Evolutionary conservation across 129 eudicot genomes (phyloP).

Genomic region (Saussurea involucrata): DNA sequence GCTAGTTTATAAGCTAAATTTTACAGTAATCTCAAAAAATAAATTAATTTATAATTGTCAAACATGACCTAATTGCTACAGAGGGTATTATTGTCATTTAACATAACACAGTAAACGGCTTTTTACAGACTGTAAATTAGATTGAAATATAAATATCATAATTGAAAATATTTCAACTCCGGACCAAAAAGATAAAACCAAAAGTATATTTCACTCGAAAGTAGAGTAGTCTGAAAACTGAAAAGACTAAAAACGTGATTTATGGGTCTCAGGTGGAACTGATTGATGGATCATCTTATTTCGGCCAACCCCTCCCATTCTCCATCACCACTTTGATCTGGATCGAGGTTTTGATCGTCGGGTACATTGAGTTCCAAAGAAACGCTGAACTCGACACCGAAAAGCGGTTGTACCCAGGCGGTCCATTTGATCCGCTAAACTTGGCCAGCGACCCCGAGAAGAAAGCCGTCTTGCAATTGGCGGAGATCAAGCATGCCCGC

Average conservation of each 20-base stretch:
- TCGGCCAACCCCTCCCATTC: conserved; percentile 96
- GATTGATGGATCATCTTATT: conserved; percentile 89
- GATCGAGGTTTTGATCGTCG: conserved; percentile 80
- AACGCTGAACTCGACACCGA: conserved; percentile 91
- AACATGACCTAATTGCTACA: too few relatives aligned
- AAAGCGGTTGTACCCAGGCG: conserved; percentile 92
- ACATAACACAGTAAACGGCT: too few relatives aligned
- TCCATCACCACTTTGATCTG: conserved; percentile 76
- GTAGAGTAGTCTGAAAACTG: too few relatives aligned
- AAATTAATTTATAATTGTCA: too few relatives aligned
- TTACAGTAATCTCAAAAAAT: too few relatives aligned
- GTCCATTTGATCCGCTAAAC: conserved; percentile 74
- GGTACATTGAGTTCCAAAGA: conserved; percentile 94
- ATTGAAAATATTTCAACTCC: too few relatives aligned
- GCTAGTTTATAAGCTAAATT: too few relatives aligned
- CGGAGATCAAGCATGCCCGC: conserved; percentile 97
- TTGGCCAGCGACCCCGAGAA: conserved; percentile 92
- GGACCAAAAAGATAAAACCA: too few relatives aligned
- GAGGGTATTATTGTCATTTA: too few relatives aligned
- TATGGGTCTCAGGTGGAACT: conserved; percentile 62
- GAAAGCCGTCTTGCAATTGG: conserved; percentile 76
- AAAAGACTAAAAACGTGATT: not conserved
- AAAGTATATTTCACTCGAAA: too few relatives aligned
- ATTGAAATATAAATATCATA: too few relatives aligned
- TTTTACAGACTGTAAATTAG: too few relatives aligned